A percentile compares a stretch with the other conserved stretches of the same genome.
Conservation (phyloP, 257 asterid genomes). For the Marsdenia floribunda region DNA sequence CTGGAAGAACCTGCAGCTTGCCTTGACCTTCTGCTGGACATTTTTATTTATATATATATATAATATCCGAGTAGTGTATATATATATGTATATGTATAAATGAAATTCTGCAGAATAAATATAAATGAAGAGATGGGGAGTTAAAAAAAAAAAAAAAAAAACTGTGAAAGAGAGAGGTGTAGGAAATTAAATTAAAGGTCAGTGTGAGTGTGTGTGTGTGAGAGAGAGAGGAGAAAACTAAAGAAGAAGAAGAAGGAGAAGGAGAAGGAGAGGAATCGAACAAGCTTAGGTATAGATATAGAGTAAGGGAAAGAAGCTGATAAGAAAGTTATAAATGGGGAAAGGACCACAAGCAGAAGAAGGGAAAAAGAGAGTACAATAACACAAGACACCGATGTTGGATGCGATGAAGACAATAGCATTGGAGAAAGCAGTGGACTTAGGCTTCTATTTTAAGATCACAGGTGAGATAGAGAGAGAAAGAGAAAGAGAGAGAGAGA, state of each 20-base stretch:
- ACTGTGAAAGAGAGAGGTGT: no score
- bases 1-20: conserved; percentile 29
- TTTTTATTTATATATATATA: neutral
- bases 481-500: neutral
- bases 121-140: neutral
- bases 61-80: no score
- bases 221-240: neutral
- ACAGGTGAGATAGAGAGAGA: neutral
- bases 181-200: no score
- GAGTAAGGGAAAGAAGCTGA: conserved; percentile 6
- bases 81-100: neutral
- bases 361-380: conserved; percentile 15
- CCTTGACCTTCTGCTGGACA: conserved; percentile 45
- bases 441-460: conserved; percentile 12
- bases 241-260: conserved; percentile 1
- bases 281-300: conserved; percentile 16
- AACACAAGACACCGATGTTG: conserved; percentile 28
- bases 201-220: neutral
- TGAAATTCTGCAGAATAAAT: neutral
- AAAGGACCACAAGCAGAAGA: conserved; percentile 24
- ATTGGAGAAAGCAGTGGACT: conserved; percentile 27
- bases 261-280: neutral
- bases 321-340: conserved; percentile 15
- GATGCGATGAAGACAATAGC: conserved; percentile 36
- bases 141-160: no score